Evolutionary conservation across 1,284 basidiomycete genomes (phyloP), one percentile per base, ranked within the genome.

Genomic region (Puccinia horiana): DNA sequence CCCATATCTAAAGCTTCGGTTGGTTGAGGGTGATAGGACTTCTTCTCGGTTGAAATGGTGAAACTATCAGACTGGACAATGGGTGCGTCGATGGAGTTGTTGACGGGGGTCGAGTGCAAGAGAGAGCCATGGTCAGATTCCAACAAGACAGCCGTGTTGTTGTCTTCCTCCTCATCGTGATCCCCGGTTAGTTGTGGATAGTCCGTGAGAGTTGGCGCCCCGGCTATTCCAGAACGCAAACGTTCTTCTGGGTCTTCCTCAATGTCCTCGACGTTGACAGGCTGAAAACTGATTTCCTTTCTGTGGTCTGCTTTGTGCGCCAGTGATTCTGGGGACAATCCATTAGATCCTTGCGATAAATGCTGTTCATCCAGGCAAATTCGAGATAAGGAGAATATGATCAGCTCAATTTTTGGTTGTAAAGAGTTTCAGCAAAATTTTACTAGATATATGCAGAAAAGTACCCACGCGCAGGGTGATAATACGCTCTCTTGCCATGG

Each of bases 401-500:
- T 67, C 32, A 67, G 63, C 14, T 67, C 29, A 8, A 37, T 20
- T 67, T 26, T 37, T 40, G 32, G 8, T 32, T 14, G 14, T 2
- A 3, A 12, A 18, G 14, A 23, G 14, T 67, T 40, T n/a, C 35
- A 18, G n/a, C 49, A 8, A 47, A 47, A 47, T 52, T 20, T 52
- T 14, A 9, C 44, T 47, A 47, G 44, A 47, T 8, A 47, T 9
- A 18, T 8, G 44, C 9, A 54, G 23, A n/a, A 65, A 65, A 23
- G 18, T 18, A 40, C 63, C n/a, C n/a, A 67, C 63, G 32, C 63
- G 63, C 16, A 67, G 40, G 1, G 35, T n/a, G 29, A 67, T 67
- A 42, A 67, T 67, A 8, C 63, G 63, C 29, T 67, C 63, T 67
- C 63, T 67, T 40, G 63, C 63, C 63, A 67, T 67, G 63, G 1